Conservation (phyloP, 108 stramenopile species). For the Cyclotella baltica region DNA sequence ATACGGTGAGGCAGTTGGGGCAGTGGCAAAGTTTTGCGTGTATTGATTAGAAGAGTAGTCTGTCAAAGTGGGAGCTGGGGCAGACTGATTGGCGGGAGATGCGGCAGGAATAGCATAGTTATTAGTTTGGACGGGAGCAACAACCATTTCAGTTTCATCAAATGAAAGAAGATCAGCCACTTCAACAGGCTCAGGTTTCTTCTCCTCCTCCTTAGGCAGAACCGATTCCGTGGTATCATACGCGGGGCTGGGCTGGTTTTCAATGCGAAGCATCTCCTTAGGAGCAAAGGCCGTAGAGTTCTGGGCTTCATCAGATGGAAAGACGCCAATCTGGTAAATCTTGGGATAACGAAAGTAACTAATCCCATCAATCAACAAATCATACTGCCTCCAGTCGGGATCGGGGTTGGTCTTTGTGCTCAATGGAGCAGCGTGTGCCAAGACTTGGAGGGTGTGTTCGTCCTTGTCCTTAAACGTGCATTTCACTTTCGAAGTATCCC, state of each 20-base stretch:
- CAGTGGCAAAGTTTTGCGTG: conserved; percentile 21
- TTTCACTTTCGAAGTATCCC: conserved; percentile 51
- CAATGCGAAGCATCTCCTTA: not conserved
- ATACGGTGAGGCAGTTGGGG: not conserved
- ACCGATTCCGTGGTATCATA: not conserved
- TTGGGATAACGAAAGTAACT: conserved; percentile 45
- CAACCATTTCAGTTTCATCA: conserved; percentile 31
- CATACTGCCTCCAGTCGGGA: conserved; percentile 54
- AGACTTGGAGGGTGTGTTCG: conserved; percentile 18
- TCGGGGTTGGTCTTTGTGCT: conserved; percentile 34
- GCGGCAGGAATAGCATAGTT: conserved; percentile 1
- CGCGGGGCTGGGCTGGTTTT: not conserved
- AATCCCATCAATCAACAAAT: conserved; percentile 53
- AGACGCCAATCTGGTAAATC: conserved; percentile 47
- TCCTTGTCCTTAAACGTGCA: conserved; percentile 51
- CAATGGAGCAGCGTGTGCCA: conserved; percentile 32
- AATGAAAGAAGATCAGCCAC: conserved; percentile 50
- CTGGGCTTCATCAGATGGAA: conserved; percentile 5
- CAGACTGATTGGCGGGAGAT: not conserved
- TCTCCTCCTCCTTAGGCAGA: conserved; percentile 7
- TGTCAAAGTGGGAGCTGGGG: conserved; percentile 3
- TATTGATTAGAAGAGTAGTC: conserved; percentile 13
- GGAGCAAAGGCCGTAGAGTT: not conserved
- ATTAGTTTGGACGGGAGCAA: conserved; percentile 10
- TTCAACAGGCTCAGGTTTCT: conserved; percentile 23